Evolutionary conservation across 2,329 filamentous ascomycete genomes (phyloP), one percentile per base, ranked within the genome.

Genomic region (Microdochium trichocladiopsis): DNA sequence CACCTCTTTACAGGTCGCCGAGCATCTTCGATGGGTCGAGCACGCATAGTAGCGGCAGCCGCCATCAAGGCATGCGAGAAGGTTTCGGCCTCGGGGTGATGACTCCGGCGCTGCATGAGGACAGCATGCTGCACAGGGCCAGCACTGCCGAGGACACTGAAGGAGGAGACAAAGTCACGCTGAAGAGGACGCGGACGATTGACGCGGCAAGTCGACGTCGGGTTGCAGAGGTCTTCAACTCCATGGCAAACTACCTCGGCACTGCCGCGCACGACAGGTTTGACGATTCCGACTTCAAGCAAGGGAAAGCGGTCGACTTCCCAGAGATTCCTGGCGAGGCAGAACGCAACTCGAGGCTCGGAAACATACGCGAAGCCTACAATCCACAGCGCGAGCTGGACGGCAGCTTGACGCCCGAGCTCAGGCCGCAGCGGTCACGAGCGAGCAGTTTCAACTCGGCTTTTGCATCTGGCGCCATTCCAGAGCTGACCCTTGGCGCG

Each of bases 291-390:
- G 71, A 71, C 1, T 82, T 80, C 57, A 71, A 71, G 48, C 65
- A 63, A 3, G 72, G 75, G 18, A 67, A 66, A 45, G 74, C 76
- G 3, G 61, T 65, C n/a, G 68, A 71, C n/a, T 85, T 75, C 48
- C 82, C 82, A 0, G 72, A 76, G 51, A 68, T 81, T 0, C 82
- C 82, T 0, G 82, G 79, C 2, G 80, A 84, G 56, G 58, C 55
- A 1, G 54, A 64, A 2, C 71, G 77, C 25, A 81, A 81, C 48
- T 60, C 57, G 1, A 57, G 61, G 1, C 59, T 81, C 1, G 50
- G 55, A 18, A 57, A 66, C 3, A 72, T 75, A 24, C 69, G 65
- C 47, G 64, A 69, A 25, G 58, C 61, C 4, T 81, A 74, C 52
- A 73, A 72, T 37, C 61, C 55, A 3, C 58, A 52, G 10, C 62